phyloP scores from a whole-genome alignment of 2,329 filamentous ascomycete species.

The Didymosphaeria variabile region DNA sequence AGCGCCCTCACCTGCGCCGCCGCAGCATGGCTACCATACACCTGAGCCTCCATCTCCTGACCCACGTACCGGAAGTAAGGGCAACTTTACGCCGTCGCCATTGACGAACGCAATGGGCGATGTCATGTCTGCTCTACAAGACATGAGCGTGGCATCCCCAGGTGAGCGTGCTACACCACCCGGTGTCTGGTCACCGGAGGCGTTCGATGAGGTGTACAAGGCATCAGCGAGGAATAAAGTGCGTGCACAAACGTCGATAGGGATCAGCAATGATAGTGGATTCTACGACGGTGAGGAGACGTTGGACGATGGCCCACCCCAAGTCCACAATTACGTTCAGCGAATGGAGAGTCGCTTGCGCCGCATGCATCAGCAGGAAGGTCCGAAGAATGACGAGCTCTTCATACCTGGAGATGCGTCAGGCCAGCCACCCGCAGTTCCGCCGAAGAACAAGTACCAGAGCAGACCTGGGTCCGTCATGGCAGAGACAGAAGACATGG shows the following conservation, averaged over 20 bases:
- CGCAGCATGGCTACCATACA: conserved; percentile 61
- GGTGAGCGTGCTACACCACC: conserved; percentile 66
- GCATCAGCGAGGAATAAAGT: conserved; percentile 48
- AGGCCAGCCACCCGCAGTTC: conserved; percentile 67
- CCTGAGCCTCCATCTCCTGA: conserved; percentile 74
- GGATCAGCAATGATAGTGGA: conserved; percentile 62
- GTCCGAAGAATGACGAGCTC: conserved; percentile 57
- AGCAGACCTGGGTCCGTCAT: conserved; percentile 53
- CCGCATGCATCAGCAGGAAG: conserved; percentile 68
- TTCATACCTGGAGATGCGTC: conserved; percentile 54
- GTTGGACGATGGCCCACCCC: conserved; percentile 69
- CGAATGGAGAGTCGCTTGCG: conserved; percentile 87
- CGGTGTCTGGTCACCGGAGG: conserved; percentile 90
- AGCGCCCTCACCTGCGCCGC: conserved; percentile 45
- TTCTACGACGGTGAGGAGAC: conserved; percentile 61
- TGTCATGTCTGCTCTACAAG: conserved; percentile 93
- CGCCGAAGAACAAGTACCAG: conserved; percentile 63
- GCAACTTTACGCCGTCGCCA: conserved; percentile 80
- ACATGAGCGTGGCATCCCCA: conserved; percentile 72
- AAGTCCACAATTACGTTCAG: conserved; percentile 86
- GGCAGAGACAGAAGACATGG: conserved; percentile 35
- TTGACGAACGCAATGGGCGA: conserved; percentile 96
- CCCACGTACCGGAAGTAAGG: conserved; percentile 30
- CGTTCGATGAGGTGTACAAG: conserved; percentile 70
- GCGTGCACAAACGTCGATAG: conserved; percentile 75